Evolutionary conservation across 768 basidiomycete genomes (phyloP).

Genomic region (Punctularia strigosozonata): DNA sequence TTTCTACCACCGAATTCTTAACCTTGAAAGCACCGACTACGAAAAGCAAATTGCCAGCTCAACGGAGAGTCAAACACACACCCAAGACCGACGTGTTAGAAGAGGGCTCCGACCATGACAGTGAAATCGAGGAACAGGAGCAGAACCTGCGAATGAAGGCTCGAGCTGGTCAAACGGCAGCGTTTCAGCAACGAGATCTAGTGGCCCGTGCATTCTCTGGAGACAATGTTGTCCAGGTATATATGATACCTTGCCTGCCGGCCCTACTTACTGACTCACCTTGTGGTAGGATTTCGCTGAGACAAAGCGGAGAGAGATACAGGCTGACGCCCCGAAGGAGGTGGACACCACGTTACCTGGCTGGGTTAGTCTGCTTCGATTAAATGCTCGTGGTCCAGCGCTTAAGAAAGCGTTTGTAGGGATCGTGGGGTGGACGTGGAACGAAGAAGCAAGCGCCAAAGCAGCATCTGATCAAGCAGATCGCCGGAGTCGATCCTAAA

Average conservation of each 20-base stretch:
- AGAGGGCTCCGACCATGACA: constrained; percentile 33
- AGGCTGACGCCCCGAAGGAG: constrained; percentile 76
- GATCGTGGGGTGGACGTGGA: constrained; percentile 85
- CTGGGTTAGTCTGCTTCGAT: constrained; percentile 54
- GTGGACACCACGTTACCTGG: constrained; percentile 88
- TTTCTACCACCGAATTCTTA: constrained; percentile 41
- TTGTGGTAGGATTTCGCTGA: constrained; percentile 67
- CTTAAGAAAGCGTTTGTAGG: constrained; percentile 31
- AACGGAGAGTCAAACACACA: neutral
- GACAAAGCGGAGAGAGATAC: constrained; percentile 71
- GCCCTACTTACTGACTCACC: constrained; percentile 1
- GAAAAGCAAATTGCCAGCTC: constrained; percentile 1
- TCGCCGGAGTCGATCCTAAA: constrained; percentile 70
- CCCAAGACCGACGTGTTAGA: constrained; percentile 7
- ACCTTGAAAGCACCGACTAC: constrained; percentile 5
- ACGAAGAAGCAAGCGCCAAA: constrained; percentile 46
- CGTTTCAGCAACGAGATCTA: constrained; percentile 72
- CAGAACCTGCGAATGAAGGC: constrained; percentile 25
- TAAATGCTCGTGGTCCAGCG: neutral
- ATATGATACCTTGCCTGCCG: constrained; percentile 9
- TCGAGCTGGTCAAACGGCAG: constrained; percentile 27
- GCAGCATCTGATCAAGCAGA: constrained; percentile 65
- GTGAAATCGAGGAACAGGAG: constrained; percentile 67
- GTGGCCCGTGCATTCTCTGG: constrained; percentile 95
- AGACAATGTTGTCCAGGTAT: constrained; percentile 86